Conservation (phyloP, 306 rosid genomes). For the Castanea crenata region DNA sequence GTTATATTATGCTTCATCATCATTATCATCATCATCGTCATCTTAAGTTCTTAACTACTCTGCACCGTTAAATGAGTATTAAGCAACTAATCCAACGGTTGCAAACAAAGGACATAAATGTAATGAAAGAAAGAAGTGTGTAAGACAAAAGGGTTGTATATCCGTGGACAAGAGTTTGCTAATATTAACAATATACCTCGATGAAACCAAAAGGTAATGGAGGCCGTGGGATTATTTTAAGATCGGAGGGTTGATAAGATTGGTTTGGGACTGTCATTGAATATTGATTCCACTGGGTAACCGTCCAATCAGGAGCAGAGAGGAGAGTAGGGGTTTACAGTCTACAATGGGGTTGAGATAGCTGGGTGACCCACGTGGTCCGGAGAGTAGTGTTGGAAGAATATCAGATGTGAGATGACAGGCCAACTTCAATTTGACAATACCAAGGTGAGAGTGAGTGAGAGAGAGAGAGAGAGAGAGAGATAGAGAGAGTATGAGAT, state of each 20-base stretch:
- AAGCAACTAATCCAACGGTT: background rate
- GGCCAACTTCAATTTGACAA: background rate
- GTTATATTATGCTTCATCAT: background rate
- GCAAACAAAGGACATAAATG: background rate
- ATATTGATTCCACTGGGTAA: slow-evolving; percentile 17
- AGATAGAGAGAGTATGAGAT: background rate
- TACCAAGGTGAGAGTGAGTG: background rate
- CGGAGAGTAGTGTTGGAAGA: slow-evolving; percentile 8
- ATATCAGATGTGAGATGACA: slow-evolving; percentile 21
- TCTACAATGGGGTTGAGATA: background rate
- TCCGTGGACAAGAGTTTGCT: slow-evolving; percentile 5
- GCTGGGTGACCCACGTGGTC: slow-evolving; percentile 43
- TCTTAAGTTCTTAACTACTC: background rate
- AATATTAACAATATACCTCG: slow-evolving; percentile 8
- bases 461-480: too few relatives aligned
- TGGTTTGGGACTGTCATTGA: background rate
- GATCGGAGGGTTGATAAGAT: slow-evolving; percentile 10
- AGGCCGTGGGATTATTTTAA: slow-evolving; percentile 2
- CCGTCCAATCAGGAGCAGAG: slow-evolving; percentile 27
- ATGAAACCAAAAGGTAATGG: background rate
- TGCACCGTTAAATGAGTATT: slow-evolving; percentile 1
- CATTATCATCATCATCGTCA: too few relatives aligned
- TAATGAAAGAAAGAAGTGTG: background rate
- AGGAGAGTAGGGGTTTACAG: background rate
- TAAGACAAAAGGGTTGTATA: slow-evolving; percentile 5